Conservation (phyloP, 1,284 basidiomycete genomes). For the Exsudoporus floridanus region DNA sequence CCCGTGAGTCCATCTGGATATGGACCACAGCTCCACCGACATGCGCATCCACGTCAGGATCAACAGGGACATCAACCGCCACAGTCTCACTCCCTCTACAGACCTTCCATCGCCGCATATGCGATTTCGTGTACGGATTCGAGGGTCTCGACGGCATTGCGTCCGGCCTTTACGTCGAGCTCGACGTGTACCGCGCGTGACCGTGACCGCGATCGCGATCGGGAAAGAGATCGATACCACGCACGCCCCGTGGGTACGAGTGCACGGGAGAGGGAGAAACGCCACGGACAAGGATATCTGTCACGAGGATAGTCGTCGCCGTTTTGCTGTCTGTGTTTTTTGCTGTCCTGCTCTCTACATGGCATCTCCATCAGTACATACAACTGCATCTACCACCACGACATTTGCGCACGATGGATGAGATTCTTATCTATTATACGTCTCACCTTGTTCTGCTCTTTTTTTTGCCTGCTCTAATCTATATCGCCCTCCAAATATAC, state of each 20-base stretch:
- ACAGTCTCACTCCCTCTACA: constrained; percentile 18
- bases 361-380: constrained; percentile 1
- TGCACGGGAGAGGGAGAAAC: constrained; percentile 19
- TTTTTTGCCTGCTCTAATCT: neutral
- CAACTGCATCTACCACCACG: constrained; percentile 1
- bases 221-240: constrained; percentile 18
- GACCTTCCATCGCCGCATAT: constrained; percentile 33
- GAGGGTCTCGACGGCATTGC: constrained; percentile 34
- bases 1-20: constrained; percentile 11
- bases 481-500: neutral
- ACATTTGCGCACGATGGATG: constrained; percentile 4
- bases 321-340: neutral
- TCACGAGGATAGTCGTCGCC: constrained; percentile 12
- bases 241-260: constrained; percentile 4
- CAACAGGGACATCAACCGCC: constrained; percentile 18
- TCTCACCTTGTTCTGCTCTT: neutral
- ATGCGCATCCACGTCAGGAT: constrained; percentile 9
- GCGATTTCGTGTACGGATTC: constrained; percentile 35
- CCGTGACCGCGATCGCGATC: constrained; percentile 23
- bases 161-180: constrained; percentile 32
- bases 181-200: constrained; percentile 19
- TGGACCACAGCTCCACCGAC: constrained; percentile 17
- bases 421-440: neutral
- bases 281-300: constrained; percentile 11
- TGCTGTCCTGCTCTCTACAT: neutral